phyloP scores from a whole-genome alignment of 2,329 filamentous ascomycete genomes.

The Rasamsonia emersonii region DNA sequence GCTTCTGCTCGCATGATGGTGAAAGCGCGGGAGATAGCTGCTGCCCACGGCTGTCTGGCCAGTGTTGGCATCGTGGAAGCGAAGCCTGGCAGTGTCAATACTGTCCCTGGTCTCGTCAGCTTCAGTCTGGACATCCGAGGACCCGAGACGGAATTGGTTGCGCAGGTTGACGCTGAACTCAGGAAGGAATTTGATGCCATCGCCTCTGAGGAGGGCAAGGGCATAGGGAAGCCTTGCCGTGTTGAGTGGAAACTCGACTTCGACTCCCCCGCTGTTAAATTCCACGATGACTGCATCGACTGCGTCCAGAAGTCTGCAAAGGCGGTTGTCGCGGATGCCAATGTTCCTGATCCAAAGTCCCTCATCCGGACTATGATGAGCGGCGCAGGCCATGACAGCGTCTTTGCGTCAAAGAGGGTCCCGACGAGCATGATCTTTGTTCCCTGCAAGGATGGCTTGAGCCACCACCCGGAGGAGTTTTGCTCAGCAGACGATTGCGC shows the following conservation, averaged over 20 bases:
- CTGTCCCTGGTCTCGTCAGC: conserved; percentile 58
- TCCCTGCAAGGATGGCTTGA: conserved; percentile 54
- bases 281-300: conserved; percentile 58
- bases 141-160: conserved; percentile 47
- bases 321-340: conserved; percentile 47
- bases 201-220: conserved; percentile 48
- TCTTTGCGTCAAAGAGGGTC: conserved; percentile 50
- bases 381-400: conserved; percentile 59
- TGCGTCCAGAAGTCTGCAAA: conserved; percentile 54
- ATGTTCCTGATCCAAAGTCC: conserved; percentile 29
- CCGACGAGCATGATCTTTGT: conserved; percentile 62
- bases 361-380: conserved; percentile 47
- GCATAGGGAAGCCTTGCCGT: conserved; percentile 42
- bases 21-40: conserved; percentile 55
- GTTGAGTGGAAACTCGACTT: conserved; percentile 56
- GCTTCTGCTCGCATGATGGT: conserved; percentile 60
- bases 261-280: conserved; percentile 51
- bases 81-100: conserved; percentile 63
- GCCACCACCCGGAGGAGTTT: conserved; percentile 57
- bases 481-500: conserved; percentile 52
- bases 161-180: conserved; percentile 49
- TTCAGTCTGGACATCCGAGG: conserved; percentile 61
- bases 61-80: conserved; percentile 62
- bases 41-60: conserved; percentile 52
- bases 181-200: conserved; percentile 52